Base-by-base conservation (phyloP, 805 yeast genomes). In the Pichia membranifaciens region DNA sequence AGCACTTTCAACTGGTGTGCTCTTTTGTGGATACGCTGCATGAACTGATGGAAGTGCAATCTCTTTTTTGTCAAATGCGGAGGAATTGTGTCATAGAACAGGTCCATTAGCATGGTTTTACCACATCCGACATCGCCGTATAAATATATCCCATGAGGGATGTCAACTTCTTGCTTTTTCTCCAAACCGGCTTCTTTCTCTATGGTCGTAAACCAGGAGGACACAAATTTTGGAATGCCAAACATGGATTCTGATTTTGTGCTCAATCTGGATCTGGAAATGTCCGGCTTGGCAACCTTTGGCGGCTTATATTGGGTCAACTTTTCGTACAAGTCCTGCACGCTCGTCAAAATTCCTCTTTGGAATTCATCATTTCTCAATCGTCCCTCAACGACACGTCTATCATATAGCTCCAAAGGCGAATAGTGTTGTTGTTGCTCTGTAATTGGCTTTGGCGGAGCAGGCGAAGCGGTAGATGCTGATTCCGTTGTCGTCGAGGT, bases 41-140 rank as follows among this genome's bases (percentile, higher is more conserved):
- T 93, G 65, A 93, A 93, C 56, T 89, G 96, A 66, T 93, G 99
- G 72, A 93, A 93, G 65, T 93, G 99, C 41, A 91, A 72, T 54
- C 99, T 74, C 56, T 73, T 76, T 59, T 89, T 88, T 12, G 91
- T 76, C 49, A 93, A 70, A 60, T 84, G 87, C 0, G 66, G 44
- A 0, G 98, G 97, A 16, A 91, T 76, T 0, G 96, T 87, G 18
- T 78, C 71, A 66, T 90, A 93, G 59, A 93, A 93, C 54, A 93
- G 71, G 65, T 93, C 98, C 98, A 93, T 91, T 51, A 93, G 71
- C 97, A 93, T 91, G 7, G 99, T 93, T 62, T 93, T 91, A 4
- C 99, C 99, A 66, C 98, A 90, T 2, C 99, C 99, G 38, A 93
- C 99, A 64, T 93, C 98, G 20, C 99, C 99, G 65, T 87, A 93